Percentiles rank a stretch among this genome's conserved stretches.
Evolutionary conservation across 306 rosid genomes (phyloP).

Genomic region (Castanea sativa): DNA sequence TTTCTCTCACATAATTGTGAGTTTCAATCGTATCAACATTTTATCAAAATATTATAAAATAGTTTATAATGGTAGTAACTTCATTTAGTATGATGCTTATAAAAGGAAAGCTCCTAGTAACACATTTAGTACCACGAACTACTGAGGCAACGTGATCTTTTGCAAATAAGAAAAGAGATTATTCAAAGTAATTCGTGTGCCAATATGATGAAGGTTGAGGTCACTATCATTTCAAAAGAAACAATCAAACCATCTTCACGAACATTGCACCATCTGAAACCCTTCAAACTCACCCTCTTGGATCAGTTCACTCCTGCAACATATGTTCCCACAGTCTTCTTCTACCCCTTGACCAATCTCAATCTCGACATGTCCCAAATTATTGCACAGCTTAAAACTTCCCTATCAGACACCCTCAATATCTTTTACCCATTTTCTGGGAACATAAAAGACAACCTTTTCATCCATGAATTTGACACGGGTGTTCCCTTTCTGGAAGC

Average conservation of each 20-base stretch:
- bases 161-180: too few species aligned
- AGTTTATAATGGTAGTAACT: rapidly evolving
- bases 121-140: too few species aligned
- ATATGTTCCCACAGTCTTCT: slow-evolving; percentile 28
- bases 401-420: slow-evolving; percentile 42
- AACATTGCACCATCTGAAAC: slow-evolving; percentile 8
- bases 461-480: slow-evolving; percentile 39
- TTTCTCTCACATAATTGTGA: too few species aligned
- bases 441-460: slow-evolving; percentile 23
- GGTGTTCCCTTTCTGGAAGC: slow-evolving; percentile 52
- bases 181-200: background rate
- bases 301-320: slow-evolving; percentile 28
- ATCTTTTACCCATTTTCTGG: slow-evolving; percentile 56
- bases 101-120: too few species aligned
- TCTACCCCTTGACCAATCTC: slow-evolving; percentile 26
- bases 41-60: too few species aligned
- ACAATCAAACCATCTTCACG: slow-evolving; percentile 37
- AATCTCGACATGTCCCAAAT: background rate
- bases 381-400: slow-evolving; percentile 27
- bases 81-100: too few species aligned
- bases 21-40: rapidly evolving
- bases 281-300: slow-evolving; percentile 18
- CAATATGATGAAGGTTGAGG: slow-evolving; percentile 23
- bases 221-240: slow-evolving; percentile 40
- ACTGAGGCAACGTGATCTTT: too few species aligned